A percentile compares a stretch with the other conserved stretches of the same genome.
Evolutionary conservation across 805 yeast genomes (phyloP).

Genomic region (Barnettozyma sucrosica): DNA sequence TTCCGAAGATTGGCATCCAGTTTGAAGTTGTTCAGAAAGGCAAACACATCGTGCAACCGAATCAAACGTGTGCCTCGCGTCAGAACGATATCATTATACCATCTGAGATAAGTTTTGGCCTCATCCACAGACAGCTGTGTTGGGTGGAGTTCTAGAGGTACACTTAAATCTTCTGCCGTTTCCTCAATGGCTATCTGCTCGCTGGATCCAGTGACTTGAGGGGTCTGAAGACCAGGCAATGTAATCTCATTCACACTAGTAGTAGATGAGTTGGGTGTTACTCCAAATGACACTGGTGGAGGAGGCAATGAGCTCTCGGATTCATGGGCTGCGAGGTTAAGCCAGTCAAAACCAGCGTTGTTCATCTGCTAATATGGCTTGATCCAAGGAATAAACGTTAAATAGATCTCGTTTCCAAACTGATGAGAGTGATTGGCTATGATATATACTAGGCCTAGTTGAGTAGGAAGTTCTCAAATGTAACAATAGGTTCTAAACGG

Average conservation of each 20-base stretch:
- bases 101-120: constrained; percentile 77
- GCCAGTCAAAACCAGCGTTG: constrained; percentile 45
- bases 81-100: constrained; percentile 84
- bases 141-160: constrained; percentile 60
- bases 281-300: constrained; percentile 49
- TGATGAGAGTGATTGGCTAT: not conserved
- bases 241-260: constrained; percentile 14
- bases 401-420: not conserved
- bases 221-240: not conserved
- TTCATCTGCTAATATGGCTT: constrained; percentile 6
- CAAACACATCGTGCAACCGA: constrained; percentile 69
- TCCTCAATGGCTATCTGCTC: constrained; percentile 1
- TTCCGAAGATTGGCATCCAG: constrained; percentile 46
- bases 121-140: constrained; percentile 73
- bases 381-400: not conserved
- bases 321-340: constrained; percentile 37
- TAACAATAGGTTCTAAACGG: not conserved
- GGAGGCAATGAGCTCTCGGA: constrained; percentile 33
- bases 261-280: constrained; percentile 24
- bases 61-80: constrained; percentile 65
- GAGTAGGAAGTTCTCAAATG: not conserved
- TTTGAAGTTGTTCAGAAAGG: constrained; percentile 72
- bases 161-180: constrained; percentile 32
- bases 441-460: not conserved
- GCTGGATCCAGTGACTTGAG: not conserved